Evolutionary conservation across 2,329 filamentous ascomycete genomes (phyloP), one percentile per base, ranked within the genome.

Genomic region (Pezicula neosporulosa): DNA sequence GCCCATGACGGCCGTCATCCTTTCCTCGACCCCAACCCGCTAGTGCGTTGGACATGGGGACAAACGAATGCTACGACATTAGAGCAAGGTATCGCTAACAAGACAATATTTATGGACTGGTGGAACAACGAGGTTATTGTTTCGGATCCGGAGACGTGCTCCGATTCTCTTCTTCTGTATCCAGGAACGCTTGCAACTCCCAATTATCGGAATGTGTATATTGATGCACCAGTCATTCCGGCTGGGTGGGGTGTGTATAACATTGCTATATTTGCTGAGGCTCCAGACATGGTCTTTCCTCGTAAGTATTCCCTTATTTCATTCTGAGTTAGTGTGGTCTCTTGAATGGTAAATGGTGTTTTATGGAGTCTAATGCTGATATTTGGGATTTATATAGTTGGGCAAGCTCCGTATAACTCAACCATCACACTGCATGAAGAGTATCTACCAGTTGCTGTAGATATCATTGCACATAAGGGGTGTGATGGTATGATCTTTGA

Each of bases 401-500:
- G 62, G 2, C 61, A 65, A 58, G 70, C 69, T 15, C 58, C 68
- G 9, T 77, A 77, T 49, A 68, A 69, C 44, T 75, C 71, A 7
- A 74, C 68, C 3, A 70, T 79, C n/a, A 79, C 77, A 0, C 55
- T 68, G 0, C 71, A 77, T 50, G 67, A 68, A 1, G 77, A 81
- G 61, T 70, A 72, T 43, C 62, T 85, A 33, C 83, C 82, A 0
- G 81, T 86, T 0, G 76, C 78, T 1, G 74, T 84, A 0, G 72
- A 81, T 54, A 68, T 85, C 18, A 67, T 85, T 66, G 81, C 74
- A 0, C 77, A 80, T 1, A 77, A 75, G 56, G 81, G 82, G 0
- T 86, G 83, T 55, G 83, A 86, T 65, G 77, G 78, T 0, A 71
- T 85, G 68, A 59, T 85, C 24, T 78, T 77, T 39, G 73, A 71